A percentile compares a stretch with the other conserved stretches of the same genome.
phyloP scores from a whole-genome alignment of 176 grass and related monocot genomes.

The Typha latifolia region DNA sequence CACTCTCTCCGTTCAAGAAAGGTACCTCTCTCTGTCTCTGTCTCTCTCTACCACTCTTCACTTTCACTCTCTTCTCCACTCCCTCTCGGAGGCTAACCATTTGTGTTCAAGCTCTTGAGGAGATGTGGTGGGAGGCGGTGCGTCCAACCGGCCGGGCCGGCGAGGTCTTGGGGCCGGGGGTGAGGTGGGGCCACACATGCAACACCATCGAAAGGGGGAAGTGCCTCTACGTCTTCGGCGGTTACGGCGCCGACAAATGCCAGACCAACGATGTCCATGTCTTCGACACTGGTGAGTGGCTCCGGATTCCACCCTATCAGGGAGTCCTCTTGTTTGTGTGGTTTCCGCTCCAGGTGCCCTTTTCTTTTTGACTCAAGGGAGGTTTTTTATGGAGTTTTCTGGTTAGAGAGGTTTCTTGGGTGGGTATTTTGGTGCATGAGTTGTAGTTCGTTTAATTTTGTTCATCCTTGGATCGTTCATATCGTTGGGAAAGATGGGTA shows the following conservation, averaged over 20 bases:
- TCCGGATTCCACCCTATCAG: neutral
- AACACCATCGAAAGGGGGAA: constrained; percentile 10
- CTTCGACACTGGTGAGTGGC: constrained; percentile 19
- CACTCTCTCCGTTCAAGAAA: neutral
- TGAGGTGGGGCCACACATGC: constrained; percentile 23
- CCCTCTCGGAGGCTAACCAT: neutral
- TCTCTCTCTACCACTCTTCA: neutral
- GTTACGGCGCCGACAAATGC: constrained; percentile 14
- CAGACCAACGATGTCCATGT: constrained; percentile 29
- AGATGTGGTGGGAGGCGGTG: constrained; percentile 21
- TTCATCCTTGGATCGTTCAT: neutral
- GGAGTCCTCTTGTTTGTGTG: no score
- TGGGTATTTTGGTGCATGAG: neutral
- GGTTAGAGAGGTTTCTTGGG: neutral
- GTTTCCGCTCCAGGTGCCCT: neutral
- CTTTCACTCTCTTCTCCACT: neutral
- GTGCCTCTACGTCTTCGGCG: constrained; percentile 22
- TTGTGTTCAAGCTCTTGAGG: neutral
- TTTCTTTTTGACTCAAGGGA: neutral
- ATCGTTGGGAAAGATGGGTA: neutral
- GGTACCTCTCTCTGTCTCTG: neutral
- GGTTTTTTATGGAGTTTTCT: neutral
- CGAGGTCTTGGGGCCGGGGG: constrained; percentile 10
- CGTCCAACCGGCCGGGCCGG: neutral
- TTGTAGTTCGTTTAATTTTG: neutral